Evolutionary conservation across 345 rosid species (phyloP).

Genomic region (Eucalyptus sp.): DNA sequence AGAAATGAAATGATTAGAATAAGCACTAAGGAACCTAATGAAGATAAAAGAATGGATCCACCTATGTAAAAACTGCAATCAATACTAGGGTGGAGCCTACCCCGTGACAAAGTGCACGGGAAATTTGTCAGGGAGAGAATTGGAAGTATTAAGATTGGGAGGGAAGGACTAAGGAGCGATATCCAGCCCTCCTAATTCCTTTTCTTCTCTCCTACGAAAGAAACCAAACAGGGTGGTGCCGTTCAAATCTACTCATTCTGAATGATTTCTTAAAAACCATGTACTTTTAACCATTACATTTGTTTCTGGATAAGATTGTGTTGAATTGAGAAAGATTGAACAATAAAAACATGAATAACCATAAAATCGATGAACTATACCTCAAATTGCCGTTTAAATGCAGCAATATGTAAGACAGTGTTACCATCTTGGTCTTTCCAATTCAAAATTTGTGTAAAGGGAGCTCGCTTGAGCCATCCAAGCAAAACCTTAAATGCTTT

Average conservation of each 20-base stretch:
- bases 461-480: background rate
- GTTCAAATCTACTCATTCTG: background rate
- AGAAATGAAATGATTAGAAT: background rate
- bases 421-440: too few species aligned
- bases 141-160: background rate
- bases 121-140: background rate
- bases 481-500: background rate
- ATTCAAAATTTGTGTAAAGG: background rate
- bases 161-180: background rate
- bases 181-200: background rate
- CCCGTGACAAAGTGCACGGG: background rate
- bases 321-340: too few species aligned
- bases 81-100: background rate
- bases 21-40: background rate
- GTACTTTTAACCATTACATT: background rate
- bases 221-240: background rate
- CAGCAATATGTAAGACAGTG: too few species aligned
- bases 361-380: too few species aligned
- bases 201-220: too few species aligned
- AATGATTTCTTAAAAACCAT: background rate
- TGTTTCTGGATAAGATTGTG: too few species aligned
- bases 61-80: background rate
- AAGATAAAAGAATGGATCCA: background rate
- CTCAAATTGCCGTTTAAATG: fast-evolving
- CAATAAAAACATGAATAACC: too few species aligned